Percentiles rank a stretch among this genome's conserved stretches.
phyloP scores from a whole-genome alignment of 345 rosid genomes.

The Euclidium syriacum region DNA sequence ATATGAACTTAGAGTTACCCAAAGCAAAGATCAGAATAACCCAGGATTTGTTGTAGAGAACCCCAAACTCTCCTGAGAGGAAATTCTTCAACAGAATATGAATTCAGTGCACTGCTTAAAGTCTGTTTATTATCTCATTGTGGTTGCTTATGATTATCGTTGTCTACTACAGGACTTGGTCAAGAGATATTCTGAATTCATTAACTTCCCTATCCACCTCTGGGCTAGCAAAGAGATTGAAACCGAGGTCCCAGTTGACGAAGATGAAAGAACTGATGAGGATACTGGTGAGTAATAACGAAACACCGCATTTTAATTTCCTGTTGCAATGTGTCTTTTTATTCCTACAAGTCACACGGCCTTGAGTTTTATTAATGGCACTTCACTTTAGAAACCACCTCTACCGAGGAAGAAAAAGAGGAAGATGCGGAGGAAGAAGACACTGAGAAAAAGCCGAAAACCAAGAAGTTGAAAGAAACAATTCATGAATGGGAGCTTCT shows the following conservation, averaged over 20 bases:
- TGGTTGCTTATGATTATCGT: background rate
- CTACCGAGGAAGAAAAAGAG: conserved; percentile 65
- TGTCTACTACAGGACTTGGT: conserved; percentile 70
- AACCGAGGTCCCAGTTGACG: conserved; percentile 83
- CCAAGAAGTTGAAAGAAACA: conserved; percentile 81
- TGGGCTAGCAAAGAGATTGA: conserved; percentile 98
- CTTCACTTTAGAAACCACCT: conserved; percentile 38
- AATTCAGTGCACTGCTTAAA: background rate
- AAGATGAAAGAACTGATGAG: conserved; percentile 76
- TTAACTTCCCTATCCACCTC: conserved; percentile 83
- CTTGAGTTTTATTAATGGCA: conserved; percentile 26
- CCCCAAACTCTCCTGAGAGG: background rate
- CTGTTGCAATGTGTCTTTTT: background rate
- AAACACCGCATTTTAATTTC: background rate
- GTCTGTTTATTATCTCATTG: conserved; percentile 4
- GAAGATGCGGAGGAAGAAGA: conserved; percentile 69
- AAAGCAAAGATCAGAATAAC: background rate
- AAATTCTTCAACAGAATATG: background rate
- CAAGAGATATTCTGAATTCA: conserved; percentile 95
- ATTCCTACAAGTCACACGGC: background rate
- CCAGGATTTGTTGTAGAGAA: background rate
- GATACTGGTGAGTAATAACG: conserved; percentile 48
- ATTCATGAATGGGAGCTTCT: conserved; percentile 84
- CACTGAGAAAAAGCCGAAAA: conserved; percentile 67
- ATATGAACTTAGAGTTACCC: background rate